Evolutionary conservation across 805 yeast species (phyloP), one percentile per base, ranked within the genome.

Genomic region (Barnettozyma sp.): DNA sequence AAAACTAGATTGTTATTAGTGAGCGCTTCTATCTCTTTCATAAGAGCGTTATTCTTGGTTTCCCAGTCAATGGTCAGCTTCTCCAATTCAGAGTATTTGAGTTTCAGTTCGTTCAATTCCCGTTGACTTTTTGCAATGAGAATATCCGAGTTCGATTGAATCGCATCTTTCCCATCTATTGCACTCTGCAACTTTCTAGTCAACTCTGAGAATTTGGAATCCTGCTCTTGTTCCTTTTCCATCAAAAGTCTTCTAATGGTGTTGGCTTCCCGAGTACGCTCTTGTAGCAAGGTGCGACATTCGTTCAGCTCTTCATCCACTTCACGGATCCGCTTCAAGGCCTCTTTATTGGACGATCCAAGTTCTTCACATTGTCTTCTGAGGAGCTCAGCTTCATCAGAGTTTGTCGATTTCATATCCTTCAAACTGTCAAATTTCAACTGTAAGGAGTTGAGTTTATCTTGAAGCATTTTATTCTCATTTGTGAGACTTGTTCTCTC

Each of bases 291-390:
- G 22, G 73, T 70, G 37, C 85, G 71, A 5, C 83, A 65, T 39
- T 88, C 97, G 9, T 71, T 63, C n/a, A 90, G 60, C 51, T 88
- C 96, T 38, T 86, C 95, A 46, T 83, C 87, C 20, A 88, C 55
- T 2, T 76, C 71, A 38, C 82, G 87, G 16, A 73, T 65, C 43
- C 73, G 70, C 35, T 66, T 66, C 28, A 67, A 69, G 2, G 77
- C 63, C 47, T 92, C 97, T 41, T 72, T 71, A 26, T 78, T 59
- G 36, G 82, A 74, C 69, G 82, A 71, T 3, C 68, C 52, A 33
- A 82, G 55, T 49, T 85, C 95, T 34, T 84, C 90, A 40, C 78
- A 73, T 52, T 83, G 86, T 44, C 75, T 78, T 48, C 71, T 78
- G 40, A 75, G 48, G 1, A 65, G 45, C 26, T 71, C 78, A 7